These are phyloP conservation scores for Stropharia rugosoannulata DNA, from an alignment of 768 basidiomycete genomes.

Conservation along the genomic window DNA sequence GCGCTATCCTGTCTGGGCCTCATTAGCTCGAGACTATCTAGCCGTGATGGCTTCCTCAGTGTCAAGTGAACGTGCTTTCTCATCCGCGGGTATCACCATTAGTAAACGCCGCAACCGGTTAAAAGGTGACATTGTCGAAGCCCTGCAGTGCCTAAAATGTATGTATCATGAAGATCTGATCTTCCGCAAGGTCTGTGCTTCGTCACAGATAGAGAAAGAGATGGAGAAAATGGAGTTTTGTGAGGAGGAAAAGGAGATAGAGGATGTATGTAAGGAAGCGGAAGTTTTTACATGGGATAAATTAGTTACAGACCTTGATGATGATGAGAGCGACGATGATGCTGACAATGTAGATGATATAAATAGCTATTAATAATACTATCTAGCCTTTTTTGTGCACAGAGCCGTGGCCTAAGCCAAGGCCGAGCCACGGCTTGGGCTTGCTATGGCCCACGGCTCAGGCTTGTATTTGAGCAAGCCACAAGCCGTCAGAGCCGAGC, in stretches of 20 bases:
- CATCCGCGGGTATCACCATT: slow-evolving; percentile 36
- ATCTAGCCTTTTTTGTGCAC: neutral
- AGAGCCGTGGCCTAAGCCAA: slow-evolving; percentile 1
- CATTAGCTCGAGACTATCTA: slow-evolving; percentile 35
- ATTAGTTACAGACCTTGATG: slow-evolving; percentile 6
- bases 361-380: neutral
- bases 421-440: slow-evolving; percentile 7
- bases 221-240: neutral
- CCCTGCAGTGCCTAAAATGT: slow-evolving; percentile 29
- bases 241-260: neutral
- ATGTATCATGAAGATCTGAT: slow-evolving; percentile 19
- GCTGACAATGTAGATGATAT: neutral
- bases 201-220: neutral
- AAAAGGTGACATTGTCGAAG: slow-evolving; percentile 34
- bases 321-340: neutral
- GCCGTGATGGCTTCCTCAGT: slow-evolving; percentile 38
- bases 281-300: slow-evolving; percentile 9
- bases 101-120: slow-evolving; percentile 31
- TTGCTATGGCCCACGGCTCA: slow-evolving; percentile 10
- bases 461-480: slow-evolving; percentile 17
- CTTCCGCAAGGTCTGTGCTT: slow-evolving; percentile 19
- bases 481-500: slow-evolving; percentile 18
- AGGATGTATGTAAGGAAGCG: neutral
- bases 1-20: slow-evolving; percentile 32
- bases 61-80: slow-evolving; percentile 40